Conservation (phyloP, 345 rosid species). For the Murraya paniculata region DNA sequence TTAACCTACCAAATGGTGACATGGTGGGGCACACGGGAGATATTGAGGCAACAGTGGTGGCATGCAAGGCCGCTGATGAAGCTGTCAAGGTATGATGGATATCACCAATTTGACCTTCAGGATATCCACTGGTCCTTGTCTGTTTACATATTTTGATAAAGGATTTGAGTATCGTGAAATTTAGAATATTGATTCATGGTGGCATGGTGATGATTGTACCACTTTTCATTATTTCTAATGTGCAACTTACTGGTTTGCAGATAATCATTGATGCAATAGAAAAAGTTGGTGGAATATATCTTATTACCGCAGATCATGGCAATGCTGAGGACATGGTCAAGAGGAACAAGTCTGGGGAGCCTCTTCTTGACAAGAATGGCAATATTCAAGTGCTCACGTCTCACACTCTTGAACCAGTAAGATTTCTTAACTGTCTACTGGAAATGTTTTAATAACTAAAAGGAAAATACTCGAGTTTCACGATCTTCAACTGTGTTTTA, state of each 20-base stretch:
- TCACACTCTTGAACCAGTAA: slow-evolving; percentile 93
- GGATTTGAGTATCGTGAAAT: neutral
- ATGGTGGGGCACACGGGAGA: slow-evolving; percentile 99
- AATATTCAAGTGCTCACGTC: slow-evolving; percentile 88
- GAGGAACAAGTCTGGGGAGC: slow-evolving; percentile 81
- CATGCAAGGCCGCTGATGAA: slow-evolving; percentile 87
- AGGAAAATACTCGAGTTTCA: neutral
- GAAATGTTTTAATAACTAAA: no score
- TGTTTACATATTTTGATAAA: neutral
- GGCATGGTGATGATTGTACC: neutral
- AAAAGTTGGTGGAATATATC: slow-evolving; percentile 85
- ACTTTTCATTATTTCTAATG: neutral
- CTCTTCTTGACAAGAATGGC: slow-evolving; percentile 62
- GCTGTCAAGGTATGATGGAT: slow-evolving; percentile 76
- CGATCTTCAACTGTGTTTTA: neutral
- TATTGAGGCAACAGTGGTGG: slow-evolving; percentile 74
- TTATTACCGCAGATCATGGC: slow-evolving; percentile 97
- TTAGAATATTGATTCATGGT: neutral
- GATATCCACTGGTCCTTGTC: neutral
- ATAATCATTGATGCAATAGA: slow-evolving; percentile 80
- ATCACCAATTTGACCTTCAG: neutral
- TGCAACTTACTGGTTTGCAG: slow-evolving; percentile 36
- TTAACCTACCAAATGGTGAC: slow-evolving; percentile 87
- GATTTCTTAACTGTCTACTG: slow-evolving; percentile 12
- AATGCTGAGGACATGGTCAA: slow-evolving; percentile 99